Conservation (phyloP, 108 stramenopile genomes). For the Cyclotella baltica region DNA sequence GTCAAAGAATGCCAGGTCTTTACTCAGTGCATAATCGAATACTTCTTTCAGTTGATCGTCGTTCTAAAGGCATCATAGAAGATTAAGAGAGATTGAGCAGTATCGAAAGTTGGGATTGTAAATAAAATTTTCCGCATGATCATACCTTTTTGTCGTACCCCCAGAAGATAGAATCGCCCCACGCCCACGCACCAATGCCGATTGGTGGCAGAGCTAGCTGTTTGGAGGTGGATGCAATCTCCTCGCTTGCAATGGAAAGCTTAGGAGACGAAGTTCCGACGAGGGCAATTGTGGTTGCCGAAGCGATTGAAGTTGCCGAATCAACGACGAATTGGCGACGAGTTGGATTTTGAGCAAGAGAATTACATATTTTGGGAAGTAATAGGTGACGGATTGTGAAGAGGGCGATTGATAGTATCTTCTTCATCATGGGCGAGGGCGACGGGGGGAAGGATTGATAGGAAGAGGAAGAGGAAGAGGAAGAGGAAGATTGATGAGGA, state of each 20-base stretch:
- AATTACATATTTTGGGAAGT: background rate
- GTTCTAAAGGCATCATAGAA: constrained; percentile 26
- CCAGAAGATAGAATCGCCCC: constrained; percentile 89
- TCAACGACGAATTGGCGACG: constrained; percentile 2
- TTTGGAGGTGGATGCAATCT: background rate
- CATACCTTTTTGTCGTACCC: constrained; percentile 66
- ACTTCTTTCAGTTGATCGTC: constrained; percentile 69
- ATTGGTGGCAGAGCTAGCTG: constrained; percentile 56
- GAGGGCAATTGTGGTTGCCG: background rate
- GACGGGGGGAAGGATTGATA: too few relatives aligned
- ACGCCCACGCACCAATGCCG: constrained; percentile 87
- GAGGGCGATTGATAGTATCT: too few relatives aligned
- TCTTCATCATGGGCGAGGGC: too few relatives aligned
- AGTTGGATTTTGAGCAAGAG: background rate
- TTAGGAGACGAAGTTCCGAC: background rate
- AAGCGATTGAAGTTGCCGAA: background rate
- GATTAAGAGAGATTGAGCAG: background rate
- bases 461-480: too few relatives aligned
- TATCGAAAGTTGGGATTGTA: background rate
- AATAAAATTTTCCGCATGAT: too few relatives aligned
- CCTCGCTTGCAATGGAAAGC: constrained; percentile 1
- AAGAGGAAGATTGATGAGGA: too few relatives aligned
- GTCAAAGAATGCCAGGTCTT: constrained; percentile 67
- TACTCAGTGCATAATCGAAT: constrained; percentile 63
- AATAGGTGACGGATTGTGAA: background rate